These are phyloP conservation scores for Cercospora beticola DNA, from an alignment of 2,329 filamentous ascomycete species.

Conservation along the genomic window DNA sequence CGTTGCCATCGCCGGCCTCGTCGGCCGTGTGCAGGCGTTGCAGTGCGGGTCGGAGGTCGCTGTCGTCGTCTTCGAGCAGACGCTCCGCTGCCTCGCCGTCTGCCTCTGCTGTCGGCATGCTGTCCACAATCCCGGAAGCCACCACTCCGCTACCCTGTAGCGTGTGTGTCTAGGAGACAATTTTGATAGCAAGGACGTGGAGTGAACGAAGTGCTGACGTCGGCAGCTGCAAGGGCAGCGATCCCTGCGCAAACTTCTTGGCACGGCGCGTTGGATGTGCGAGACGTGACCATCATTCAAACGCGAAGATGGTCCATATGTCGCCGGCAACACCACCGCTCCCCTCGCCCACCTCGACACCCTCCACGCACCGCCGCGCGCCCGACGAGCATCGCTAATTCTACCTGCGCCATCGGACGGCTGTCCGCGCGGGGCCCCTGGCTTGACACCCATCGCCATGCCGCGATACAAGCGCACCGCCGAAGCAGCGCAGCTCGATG, in stretches of 20 bases:
- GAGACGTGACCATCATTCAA: background rate
- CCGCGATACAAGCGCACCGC: conserved; percentile 56
- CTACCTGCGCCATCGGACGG: background rate
- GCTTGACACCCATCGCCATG: conserved; percentile 38
- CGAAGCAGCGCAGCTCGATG: conserved; percentile 53
- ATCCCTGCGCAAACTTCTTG: background rate
- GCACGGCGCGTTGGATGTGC: background rate
- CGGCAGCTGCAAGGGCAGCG: background rate
- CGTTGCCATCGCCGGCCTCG: background rate
- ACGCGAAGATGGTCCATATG: background rate
- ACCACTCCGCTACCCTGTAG: background rate
- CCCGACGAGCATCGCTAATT: background rate
- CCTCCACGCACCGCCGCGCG: background rate
- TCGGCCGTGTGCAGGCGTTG: background rate
- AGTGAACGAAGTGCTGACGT: background rate
- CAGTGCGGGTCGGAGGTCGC: background rate
- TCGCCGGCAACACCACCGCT: background rate
- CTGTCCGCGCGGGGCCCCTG: background rate
- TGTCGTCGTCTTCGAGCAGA: background rate
- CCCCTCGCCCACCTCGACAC: background rate
- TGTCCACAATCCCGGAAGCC: background rate
- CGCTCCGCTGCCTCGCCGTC: background rate
- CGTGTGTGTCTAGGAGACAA: background rate
- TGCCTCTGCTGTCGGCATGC: background rate
- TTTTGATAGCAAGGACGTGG: background rate